Evolutionary conservation across 106 monocot species (phyloP).

Genomic region (Ottelia alismoides): DNA sequence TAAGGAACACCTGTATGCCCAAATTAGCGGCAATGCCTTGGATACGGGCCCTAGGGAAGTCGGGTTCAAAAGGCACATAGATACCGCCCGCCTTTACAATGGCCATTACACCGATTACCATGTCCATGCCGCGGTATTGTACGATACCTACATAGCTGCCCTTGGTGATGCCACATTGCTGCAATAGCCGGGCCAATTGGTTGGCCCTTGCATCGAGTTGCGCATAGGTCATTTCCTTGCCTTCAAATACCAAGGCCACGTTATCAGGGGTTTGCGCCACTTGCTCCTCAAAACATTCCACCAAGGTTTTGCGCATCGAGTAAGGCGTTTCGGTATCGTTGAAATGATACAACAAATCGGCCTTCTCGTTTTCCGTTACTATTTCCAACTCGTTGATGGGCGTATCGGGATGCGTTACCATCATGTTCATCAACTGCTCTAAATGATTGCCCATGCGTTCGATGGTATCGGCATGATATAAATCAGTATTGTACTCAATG

Average conservation of each 20-base stretch:
- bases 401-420: not conserved
- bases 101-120: not conserved
- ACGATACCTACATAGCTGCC: not conserved
- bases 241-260: not conserved
- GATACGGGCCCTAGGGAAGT: too few species aligned
- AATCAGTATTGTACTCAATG: not conserved
- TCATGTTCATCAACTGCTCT: not conserved
- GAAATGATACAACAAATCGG: not conserved
- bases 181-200: not conserved
- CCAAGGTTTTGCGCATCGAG: not conserved
- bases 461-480: not conserved
- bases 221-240: not conserved
- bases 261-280: not conserved
- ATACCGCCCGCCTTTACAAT: not conserved
- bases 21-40: too few species aligned
- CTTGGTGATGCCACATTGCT: not conserved
- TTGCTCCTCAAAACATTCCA: not conserved
- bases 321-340: not conserved
- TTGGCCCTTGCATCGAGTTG: not conserved
- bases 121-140: not conserved
- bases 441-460: not conserved
- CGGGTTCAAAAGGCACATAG: not conserved
- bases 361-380: not conserved
- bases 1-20: too few species aligned
- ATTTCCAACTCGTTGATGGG: not conserved